Evolutionary conservation across 139 green algal genomes (phyloP).

Genomic region (Auxenochlorella protothecoides): DNA sequence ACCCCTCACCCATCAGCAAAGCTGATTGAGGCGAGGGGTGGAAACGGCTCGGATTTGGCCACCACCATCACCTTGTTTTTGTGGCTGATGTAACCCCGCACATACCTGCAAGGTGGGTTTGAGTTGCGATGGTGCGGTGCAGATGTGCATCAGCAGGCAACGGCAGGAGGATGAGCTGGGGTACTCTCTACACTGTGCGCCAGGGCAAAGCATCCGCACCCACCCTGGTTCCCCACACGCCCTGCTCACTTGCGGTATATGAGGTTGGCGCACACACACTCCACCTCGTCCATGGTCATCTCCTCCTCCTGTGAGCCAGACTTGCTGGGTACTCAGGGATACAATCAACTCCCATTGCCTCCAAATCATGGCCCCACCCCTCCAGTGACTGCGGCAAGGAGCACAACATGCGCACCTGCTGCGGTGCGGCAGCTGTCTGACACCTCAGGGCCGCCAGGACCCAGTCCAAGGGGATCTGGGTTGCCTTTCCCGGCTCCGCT

Average conservation of each 20-base stretch:
- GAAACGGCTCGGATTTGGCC: slow-evolving; percentile 28
- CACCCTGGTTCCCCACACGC: no score
- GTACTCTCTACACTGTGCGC: no score
- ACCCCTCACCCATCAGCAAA: slow-evolving; percentile 3
- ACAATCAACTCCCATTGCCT: no score
- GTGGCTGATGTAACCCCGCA: slow-evolving; percentile 81
- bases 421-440: no score
- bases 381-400: no score
- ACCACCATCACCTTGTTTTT: slow-evolving; percentile 59
- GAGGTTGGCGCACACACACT: slow-evolving; percentile 77
- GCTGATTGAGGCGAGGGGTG: slow-evolving; percentile 1
- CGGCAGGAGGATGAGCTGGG: no score
- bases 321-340: not conserved
- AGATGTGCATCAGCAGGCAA: no score
- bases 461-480: slow-evolving; percentile 35
- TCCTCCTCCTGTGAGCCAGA: slow-evolving; percentile 27
- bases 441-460: slow-evolving; percentile 32
- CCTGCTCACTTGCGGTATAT: slow-evolving; percentile 51
- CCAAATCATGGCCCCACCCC: no score
- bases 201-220: no score
- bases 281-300: slow-evolving; percentile 69
- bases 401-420: no score
- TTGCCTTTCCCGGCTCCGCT: slow-evolving; percentile 43
- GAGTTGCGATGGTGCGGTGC: no score
- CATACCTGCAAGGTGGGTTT: slow-evolving; percentile 11